Evolutionary conservation across 305 asterid species (phyloP), one percentile per base, ranked within the genome.

Genomic region (Galium porrigens): DNA sequence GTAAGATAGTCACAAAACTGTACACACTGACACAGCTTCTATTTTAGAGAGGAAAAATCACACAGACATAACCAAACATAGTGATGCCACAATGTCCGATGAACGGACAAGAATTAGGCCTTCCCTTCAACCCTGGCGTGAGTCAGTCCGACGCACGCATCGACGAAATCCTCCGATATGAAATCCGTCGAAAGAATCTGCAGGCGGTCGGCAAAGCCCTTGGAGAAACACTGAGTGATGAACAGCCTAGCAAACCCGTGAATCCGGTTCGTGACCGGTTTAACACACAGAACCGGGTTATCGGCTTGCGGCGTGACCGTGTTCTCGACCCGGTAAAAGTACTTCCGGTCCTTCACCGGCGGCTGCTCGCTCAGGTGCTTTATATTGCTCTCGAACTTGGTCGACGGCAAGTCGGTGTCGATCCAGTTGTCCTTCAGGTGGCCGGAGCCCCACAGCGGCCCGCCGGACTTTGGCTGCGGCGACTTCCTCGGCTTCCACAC

Each of bases 301-400:
- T 92, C 96, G 8, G 95, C 91, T 76, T 92, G 95, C 5, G 98
- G 95, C 59, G 96, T 92, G 34, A 85, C 95, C 29, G 98, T 92
- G 39, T 92, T 92, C 80, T 92, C 98, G n/a, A 92, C 98, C 75
- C 95, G 72, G 72, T 92, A 92, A 64, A 92, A 92, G 70, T 70
- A 79, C 69, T 77, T 85, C 80, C 98, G 67, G 63, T 57, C 66
- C 22, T 72, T 76, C 71, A 67, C 85, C 33, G 94, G 68, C 58
- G 62, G 81, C 73, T 92, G 96, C 74, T 89, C 80, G 25, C 81
- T 82, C 67, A 92, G 68, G 71, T 81, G 75, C 79, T 89, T 86
- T 66, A 92, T 39, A 33, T 92, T 92, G 74, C 94, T 89, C 74
- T 89, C 95, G 58, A 92, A 92, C 66, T 92, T 92, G 2, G 95